Percentiles rank a stretch among this genome's conserved stretches.
Conservation (phyloP, 2,329 filamentous ascomycete genomes). For the Sclerotinia nivalis region DNA sequence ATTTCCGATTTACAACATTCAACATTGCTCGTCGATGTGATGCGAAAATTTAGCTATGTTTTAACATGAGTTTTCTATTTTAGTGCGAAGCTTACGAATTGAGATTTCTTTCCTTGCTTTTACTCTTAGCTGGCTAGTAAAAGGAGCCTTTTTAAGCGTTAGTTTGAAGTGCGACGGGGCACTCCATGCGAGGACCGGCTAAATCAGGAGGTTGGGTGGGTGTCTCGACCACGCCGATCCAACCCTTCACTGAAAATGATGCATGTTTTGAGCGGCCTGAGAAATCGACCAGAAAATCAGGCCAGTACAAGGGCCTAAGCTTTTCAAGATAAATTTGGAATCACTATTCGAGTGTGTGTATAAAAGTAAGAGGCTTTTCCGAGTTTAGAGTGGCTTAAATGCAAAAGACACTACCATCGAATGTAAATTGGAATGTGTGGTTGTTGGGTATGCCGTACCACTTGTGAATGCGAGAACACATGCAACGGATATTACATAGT, state of each 20-base stretch:
- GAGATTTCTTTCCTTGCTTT: background rate
- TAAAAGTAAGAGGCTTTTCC: background rate
- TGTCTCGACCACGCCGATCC: constrained; percentile 22
- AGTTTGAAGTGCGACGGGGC: background rate
- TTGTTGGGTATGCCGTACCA: background rate
- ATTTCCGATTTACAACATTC: constrained; percentile 6
- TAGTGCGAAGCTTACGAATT: constrained; percentile 7
- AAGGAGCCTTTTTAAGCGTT: background rate
- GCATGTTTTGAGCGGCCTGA: constrained; percentile 6
- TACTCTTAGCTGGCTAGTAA: background rate
- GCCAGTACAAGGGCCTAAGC: background rate
- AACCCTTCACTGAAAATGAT: constrained; percentile 4
- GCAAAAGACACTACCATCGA: background rate
- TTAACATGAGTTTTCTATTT: constrained; percentile 1
- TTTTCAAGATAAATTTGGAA: constrained; percentile 2
- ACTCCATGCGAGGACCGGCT: constrained; percentile 1
- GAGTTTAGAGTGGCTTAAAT: background rate
- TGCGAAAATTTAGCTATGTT: background rate
- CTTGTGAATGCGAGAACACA: background rate
- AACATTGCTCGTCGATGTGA: constrained; percentile 10
- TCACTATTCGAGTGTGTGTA: background rate
- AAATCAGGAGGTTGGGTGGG: constrained; percentile 9
- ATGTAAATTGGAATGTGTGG: background rate
- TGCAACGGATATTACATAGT: background rate
- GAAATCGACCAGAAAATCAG: background rate